Evolutionary conservation across 768 basidiomycete species (phyloP), one percentile per base, ranked within the genome.

Genomic region (Phaffia tasmanica): DNA sequence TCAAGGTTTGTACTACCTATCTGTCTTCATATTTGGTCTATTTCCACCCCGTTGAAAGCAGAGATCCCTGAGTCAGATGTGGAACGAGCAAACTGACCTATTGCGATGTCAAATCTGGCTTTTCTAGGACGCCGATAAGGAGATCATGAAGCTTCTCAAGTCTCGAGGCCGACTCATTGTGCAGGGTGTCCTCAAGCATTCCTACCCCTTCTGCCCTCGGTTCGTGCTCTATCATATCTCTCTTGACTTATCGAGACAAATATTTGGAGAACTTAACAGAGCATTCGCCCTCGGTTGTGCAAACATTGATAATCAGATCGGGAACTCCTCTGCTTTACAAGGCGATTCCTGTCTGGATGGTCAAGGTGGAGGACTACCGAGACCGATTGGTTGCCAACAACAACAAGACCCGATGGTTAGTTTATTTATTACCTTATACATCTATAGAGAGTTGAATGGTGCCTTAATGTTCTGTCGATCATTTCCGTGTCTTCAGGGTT

Each of bases 121-220:
- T 15, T 18, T 57, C 14, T 69, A 92, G 90, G 84, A 84, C 8
- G 95, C 95, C 63, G 95, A 99, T 77, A 88, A 92, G 74, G 85
- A 86, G 53, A 95, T 99, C 72, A 88, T 91, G 78, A 94, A 92
- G 74, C 79, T 83, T 27, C 78, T 99, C 69, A 94, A 95, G 76
- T 82, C 84, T 57, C 88, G 87, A 72, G 89, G 89, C 15, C 83
- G 89, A 57, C 81, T 99, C 62, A 83, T 99, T 69, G 87, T 88
- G 11, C 89, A 93, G 74, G 85, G 86, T 2, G 90, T 86, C 25
- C 71, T 92, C 64, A 86, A 83, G 73, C 95, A 98, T 77, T 86
- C 85, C 70, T 98, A 99, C 74, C 95, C 95, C 15, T 95, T 85
- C 81, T 99, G 95, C 76, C 98, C 95, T 95, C 83, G 92, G 88